Base-by-base conservation (phyloP, 2,329 filamentous ascomycete genomes). In the Orbilia javanica region DNA sequence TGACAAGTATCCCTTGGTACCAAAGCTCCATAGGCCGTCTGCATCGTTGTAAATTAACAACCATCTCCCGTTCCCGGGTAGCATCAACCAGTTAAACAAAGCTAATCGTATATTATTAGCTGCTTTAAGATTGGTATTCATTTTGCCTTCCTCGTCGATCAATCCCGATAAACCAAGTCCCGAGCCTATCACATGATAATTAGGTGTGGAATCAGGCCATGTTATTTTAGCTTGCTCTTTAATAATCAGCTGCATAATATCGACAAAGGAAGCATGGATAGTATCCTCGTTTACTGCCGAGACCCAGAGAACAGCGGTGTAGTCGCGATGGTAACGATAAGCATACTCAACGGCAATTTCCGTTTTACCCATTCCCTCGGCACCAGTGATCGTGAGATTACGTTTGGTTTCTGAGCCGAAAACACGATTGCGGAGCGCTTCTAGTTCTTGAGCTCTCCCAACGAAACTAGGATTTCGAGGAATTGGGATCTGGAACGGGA, bases 221-320 rank as follows among this genome's bases (percentile, higher is more conserved):
- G 48, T 60, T 52, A 36, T 52, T 20, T 42, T 46, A 20, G 44
- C 10, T 52, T 27, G 29, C 36, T 50, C 55, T 62, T 42, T 50
- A 10, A 70, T 44, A 20, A 70, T 70, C 29, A 42, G 31, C 22
- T 70, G 53, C 53, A 70, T 62, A 15, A 63, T 63, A 36, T 62
- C 13, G 25, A 63, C 42, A 42, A 70, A 63, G 8, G 66, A 70
- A 4, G 25, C 31, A 18, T 20, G 66, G 13, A 63, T 70, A 0
- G n/a, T 71, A 7, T 27, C n/a, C 39, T 66, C 69, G 22, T 60
- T 79, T 36, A 44, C 71, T 8, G 75, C 76, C 53, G 80, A 78
- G 3, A 82, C 18, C 80, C 80, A 82, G 73, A 82, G 81, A 18
- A 82, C 50, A 10, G 81, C 79, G 20, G 75, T 74, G 52, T 81